phyloP scores from a whole-genome alignment of 179 eudicot genomes.

The Actinidia arguta region DNA sequence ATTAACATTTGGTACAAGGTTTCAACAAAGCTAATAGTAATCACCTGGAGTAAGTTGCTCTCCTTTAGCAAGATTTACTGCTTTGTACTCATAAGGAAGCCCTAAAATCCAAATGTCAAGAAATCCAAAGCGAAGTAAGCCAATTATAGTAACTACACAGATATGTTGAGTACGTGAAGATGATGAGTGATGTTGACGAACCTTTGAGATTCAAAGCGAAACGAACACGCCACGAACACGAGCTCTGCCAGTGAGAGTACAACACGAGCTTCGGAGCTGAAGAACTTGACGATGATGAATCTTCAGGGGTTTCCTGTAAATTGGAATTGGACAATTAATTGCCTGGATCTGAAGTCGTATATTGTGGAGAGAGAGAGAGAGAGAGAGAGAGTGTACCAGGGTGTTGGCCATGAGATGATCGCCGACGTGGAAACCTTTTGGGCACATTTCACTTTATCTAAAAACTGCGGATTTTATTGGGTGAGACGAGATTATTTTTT shows the following conservation, averaged over 20 bases:
- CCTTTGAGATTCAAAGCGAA: constrained; percentile 72
- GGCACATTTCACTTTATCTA: no score
- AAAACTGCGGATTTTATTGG: neutral
- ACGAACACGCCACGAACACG: constrained; percentile 73
- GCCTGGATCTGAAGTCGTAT: neutral
- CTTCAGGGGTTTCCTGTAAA: constrained; percentile 8
- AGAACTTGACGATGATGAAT: constrained; percentile 16
- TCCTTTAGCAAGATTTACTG: constrained; percentile 61
- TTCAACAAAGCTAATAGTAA: neutral
- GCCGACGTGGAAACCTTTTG: no score
- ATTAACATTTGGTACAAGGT: neutral
- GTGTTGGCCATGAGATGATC: neutral
- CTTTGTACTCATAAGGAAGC: constrained; percentile 49
- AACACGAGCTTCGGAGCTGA: constrained; percentile 36
- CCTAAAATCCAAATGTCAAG: constrained; percentile 29
- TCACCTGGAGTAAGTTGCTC: constrained; percentile 60
- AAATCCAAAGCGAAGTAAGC: constrained; percentile 3
- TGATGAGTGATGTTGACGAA: constrained; percentile 14
- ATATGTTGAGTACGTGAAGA: neutral
- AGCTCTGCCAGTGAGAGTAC: constrained; percentile 67
- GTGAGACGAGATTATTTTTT: neutral
- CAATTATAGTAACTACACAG: neutral
- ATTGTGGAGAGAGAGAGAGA: neutral
- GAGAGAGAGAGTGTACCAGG: constrained; percentile 11
- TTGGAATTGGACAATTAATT: neutral